Evolutionary conservation across 1,139 yeast genomes (phyloP), one percentile per base, ranked within the genome.

Genomic region (Blastobotrys apis): DNA sequence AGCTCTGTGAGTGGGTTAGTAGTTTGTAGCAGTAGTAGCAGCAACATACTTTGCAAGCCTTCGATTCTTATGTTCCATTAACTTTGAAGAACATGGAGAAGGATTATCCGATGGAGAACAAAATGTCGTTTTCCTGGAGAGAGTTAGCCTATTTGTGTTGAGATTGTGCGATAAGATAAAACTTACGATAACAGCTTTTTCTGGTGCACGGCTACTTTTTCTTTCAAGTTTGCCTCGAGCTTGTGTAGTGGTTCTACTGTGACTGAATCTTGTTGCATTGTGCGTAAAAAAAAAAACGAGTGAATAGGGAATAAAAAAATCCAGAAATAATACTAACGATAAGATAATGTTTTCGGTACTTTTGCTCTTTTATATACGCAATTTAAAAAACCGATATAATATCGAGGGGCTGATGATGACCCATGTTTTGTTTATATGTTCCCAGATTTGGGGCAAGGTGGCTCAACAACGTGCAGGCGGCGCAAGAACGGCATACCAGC

Each of bases 1-100:
- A 12, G 33, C 16, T n/a, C 37, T 33, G 27, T 5, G 9, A 19
- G 27, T 10, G 27, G 13, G 4, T n/a, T n/a, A n/a, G n/a, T n/a
- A n/a, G n/a, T n/a, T n/a, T n/a, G n/a, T n/a, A n/a, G n/a, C n/a
- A n/a, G n/a, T n/a, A n/a, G n/a, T n/a, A n/a, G n/a, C n/a, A n/a
- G n/a, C n/a, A n/a, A 33, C 37, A 10, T 33, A 33, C 37, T 36
- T 35, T 21, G 38, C 43, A 16, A 49, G 39, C 27, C 44, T 41
- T 37, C 45, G 47, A 37, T 53, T 49, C 43, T 51, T 53, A 37
- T 50, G 52, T 23, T 51, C 43, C 32, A 45, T 51, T 26, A 56
- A 47, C 43, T 54, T 53, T 21, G 56, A 47, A n/a, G 53, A 41
- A 37, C 58, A 55, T 15, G 59, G 59, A n/a, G 59, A 56, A n/a